These are phyloP conservation scores for Trichoderma semiorbis DNA, from an alignment of 2,329 filamentous ascomycete genomes.

Conservation along the genomic window DNA sequence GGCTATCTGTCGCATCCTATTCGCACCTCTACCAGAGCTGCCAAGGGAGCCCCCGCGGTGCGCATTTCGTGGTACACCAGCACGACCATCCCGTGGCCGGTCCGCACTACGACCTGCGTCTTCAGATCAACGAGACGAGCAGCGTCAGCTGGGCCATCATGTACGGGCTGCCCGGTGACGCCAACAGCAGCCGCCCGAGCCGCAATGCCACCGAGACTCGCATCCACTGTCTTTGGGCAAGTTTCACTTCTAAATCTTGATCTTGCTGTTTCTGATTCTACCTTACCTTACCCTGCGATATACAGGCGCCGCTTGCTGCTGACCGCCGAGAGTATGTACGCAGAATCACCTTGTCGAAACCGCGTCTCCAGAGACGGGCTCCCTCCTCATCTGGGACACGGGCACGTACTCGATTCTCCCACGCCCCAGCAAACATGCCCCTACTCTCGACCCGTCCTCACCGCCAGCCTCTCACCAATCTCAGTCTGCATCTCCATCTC, in stretches of 20 bases:
- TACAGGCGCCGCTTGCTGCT: background rate
- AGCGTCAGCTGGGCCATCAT: conserved; percentile 63
- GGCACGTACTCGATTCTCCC: conserved; percentile 56
- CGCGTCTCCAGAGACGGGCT: conserved; percentile 51
- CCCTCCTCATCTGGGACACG: conserved; percentile 61
- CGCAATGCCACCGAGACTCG: conserved; percentile 61
- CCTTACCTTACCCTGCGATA: background rate
- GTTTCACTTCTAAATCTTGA: conserved; percentile 18
- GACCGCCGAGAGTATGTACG: background rate
- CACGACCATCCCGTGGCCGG: conserved; percentile 70
- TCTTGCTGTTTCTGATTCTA: background rate
- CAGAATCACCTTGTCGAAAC: conserved; percentile 61
- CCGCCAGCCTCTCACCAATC: conserved; percentile 24
- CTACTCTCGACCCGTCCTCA: conserved; percentile 31
- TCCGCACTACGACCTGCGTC: conserved; percentile 64
- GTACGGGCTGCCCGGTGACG: conserved; percentile 59
- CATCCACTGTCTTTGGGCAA: conserved; percentile 57
- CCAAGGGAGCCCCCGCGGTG: conserved; percentile 32
- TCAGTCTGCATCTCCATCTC: conserved; percentile 21
- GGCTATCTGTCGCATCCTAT: conserved; percentile 36
- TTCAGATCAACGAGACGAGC: conserved; percentile 66
- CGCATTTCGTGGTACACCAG: conserved; percentile 68
- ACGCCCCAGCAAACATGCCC: conserved; percentile 33
- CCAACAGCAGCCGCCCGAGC: conserved; percentile 51
- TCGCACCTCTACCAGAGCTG: conserved; percentile 36